Conservation (phyloP, 805 yeast species). For the Ogataea nakhonphanomensis region DNA sequence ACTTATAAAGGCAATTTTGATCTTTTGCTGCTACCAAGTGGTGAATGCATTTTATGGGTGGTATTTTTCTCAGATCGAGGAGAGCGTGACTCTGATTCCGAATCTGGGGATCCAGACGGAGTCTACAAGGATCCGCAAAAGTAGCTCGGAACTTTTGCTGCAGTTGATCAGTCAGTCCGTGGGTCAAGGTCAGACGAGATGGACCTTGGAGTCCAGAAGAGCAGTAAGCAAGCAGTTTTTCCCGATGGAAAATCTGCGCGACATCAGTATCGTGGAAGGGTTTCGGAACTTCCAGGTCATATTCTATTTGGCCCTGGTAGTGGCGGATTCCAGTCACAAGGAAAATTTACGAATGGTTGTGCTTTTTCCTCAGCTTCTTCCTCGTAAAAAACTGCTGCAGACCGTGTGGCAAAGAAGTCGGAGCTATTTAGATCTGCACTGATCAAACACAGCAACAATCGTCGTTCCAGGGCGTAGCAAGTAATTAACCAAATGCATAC, state of each 20-base stretch:
- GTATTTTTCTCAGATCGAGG: conserved; percentile 37
- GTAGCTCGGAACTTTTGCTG: conserved; percentile 12
- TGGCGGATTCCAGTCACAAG: conserved; percentile 33
- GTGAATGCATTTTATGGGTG: conserved; percentile 23
- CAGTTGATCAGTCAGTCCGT: conserved; percentile 3
- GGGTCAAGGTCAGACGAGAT: conserved; percentile 5
- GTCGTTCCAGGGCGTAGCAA: conserved; percentile 2
- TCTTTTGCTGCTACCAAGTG: conserved; percentile 14
- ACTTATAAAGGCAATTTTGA: conserved; percentile 10
- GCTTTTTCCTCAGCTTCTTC: conserved; percentile 31
- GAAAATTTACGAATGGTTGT: conserved; percentile 26
- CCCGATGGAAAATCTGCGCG: conserved; percentile 54
- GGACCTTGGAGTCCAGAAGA: conserved; percentile 2
- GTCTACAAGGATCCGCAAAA: conserved; percentile 30
- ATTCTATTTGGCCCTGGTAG: conserved; percentile 58
- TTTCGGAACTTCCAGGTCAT: conserved; percentile 65
- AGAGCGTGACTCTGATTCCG: conserved; percentile 43
- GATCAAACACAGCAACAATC: neutral
- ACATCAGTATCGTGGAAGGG: conserved; percentile 72
- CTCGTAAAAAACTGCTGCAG: conserved; percentile 30
- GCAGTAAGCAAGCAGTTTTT: conserved; percentile 39
- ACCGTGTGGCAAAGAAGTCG: conserved; percentile 27
- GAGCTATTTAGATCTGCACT: conserved; percentile 9
- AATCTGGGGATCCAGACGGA: conserved; percentile 46
- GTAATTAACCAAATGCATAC: neutral